Evolutionary conservation across 495 filamentous ascomycete genomes (phyloP).

Genomic region (Penicillium odoratum): DNA sequence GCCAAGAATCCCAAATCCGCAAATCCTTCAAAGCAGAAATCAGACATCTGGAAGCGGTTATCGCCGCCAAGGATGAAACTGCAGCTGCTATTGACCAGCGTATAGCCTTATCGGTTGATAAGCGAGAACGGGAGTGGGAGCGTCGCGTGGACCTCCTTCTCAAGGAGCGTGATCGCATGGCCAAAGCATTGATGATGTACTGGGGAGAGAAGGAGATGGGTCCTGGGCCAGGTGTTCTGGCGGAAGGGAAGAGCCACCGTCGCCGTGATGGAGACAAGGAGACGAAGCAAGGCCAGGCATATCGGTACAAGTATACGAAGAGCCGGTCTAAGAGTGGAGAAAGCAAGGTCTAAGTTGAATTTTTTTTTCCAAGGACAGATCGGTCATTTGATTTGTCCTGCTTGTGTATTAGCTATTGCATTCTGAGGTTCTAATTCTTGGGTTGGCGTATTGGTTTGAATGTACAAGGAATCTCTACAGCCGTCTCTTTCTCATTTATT

Average conservation of each 20-base stretch:
- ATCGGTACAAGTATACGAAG: slow-evolving; percentile 47
- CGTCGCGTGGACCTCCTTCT: slow-evolving; percentile 53
- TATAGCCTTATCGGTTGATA: slow-evolving; percentile 46
- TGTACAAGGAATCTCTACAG: neutral
- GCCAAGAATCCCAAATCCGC: slow-evolving; percentile 28
- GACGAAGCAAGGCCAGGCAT: slow-evolving; percentile 40
- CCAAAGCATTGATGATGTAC: slow-evolving; percentile 47
- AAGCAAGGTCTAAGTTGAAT: neutral
- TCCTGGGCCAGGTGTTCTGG: slow-evolving; percentile 16
- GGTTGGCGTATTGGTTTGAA: neutral
- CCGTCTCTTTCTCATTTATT: neutral
- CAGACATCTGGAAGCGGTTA: slow-evolving; percentile 33
- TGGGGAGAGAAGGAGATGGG: slow-evolving; percentile 54
- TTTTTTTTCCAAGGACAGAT: neutral
- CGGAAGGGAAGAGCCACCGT: slow-evolving; percentile 29
- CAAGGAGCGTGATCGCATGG: slow-evolving; percentile 56
- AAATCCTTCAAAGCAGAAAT: slow-evolving; percentile 35
- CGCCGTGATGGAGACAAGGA: slow-evolving; percentile 21
- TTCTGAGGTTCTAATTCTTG: neutral
- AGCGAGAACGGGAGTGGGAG: slow-evolving; percentile 53
- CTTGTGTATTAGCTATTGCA: neutral
- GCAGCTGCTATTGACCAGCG: slow-evolving; percentile 41
- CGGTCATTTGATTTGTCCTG: neutral
- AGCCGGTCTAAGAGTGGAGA: slow-evolving; percentile 22
- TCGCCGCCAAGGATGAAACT: slow-evolving; percentile 44